A percentile compares a stretch with the other conserved stretches of the same genome.
These are phyloP conservation scores for Porphyra umbilicalis DNA, from an alignment of 31 red algal genomes.

Conservation along the genomic window DNA sequence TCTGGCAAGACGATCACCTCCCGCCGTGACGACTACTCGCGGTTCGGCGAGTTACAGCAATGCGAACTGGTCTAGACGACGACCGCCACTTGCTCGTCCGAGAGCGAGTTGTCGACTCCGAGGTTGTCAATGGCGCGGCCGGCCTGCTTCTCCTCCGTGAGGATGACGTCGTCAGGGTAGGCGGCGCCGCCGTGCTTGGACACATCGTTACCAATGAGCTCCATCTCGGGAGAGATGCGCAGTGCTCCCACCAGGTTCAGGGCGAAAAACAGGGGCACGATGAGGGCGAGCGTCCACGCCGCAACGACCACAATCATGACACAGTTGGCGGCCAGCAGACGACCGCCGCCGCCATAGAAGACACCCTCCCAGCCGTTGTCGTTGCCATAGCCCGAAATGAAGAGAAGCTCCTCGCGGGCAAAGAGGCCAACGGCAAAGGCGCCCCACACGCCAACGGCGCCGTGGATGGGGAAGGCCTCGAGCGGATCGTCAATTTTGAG, in stretches of 20 bases:
- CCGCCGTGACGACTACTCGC: no score
- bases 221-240: conserved; percentile 63
- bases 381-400: conserved; percentile 9
- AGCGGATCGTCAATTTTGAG: conserved; percentile 97
- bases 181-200: conserved; percentile 71
- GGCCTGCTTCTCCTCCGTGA: background rate
- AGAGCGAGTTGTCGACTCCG: background rate
- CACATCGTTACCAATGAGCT: conserved; percentile 75
- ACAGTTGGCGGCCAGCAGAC: conserved; percentile 36
- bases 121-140: background rate
- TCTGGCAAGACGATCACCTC: no score
- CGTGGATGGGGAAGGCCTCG: conserved; percentile 91
- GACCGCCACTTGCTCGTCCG: no score
- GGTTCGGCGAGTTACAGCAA: no score
- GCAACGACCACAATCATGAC: conserved; percentile 5
- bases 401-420: conserved; percentile 19
- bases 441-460: conserved; percentile 70
- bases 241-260: conserved; percentile 50
- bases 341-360: conserved; percentile 38
- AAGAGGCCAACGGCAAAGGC: conserved; percentile 44
- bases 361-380: background rate
- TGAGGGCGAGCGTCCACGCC: conserved; percentile 23
- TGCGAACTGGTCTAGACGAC: no score
- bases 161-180: conserved; percentile 51
- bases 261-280: conserved; percentile 31